These are phyloP conservation scores for Tricholoma saponaceum DNA, from an alignment of 768 basidiomycete genomes.

Conservation along the genomic window DNA sequence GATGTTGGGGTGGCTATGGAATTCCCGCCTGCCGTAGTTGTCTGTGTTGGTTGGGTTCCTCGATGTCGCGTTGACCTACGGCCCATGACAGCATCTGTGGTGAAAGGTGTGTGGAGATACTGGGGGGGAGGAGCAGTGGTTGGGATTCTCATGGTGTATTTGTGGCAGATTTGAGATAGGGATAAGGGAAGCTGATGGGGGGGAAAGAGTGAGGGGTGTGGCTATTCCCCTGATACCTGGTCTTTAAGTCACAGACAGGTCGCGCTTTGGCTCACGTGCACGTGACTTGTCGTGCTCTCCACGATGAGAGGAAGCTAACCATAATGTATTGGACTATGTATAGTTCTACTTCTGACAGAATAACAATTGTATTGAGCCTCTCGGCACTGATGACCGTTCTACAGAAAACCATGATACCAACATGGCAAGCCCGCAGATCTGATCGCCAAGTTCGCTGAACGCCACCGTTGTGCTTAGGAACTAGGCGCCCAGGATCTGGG, in stretches of 20 bases:
- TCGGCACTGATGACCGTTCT: too few species aligned
- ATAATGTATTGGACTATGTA: too few species aligned
- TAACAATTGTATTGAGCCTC: too few species aligned
- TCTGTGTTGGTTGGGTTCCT: neutral
- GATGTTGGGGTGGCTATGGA: neutral
- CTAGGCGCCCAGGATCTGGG: too few species aligned
- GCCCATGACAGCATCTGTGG: neutral
- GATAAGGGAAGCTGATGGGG: neutral
- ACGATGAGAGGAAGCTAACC: too few species aligned
- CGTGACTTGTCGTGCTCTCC: too few species aligned
- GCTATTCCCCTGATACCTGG: neutral
- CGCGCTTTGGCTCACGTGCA: too few species aligned
- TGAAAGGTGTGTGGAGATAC: neutral
- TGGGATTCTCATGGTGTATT: neutral
- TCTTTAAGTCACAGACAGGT: neutral
- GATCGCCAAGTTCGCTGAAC: too few species aligned
- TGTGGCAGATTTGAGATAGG: neutral
- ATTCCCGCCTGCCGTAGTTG: neutral
- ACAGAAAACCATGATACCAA: too few species aligned
- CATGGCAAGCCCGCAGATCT: too few species aligned
- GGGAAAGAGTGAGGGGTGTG: neutral
- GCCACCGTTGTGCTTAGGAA: too few species aligned
- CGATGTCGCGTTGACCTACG: neutral
- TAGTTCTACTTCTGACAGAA: too few species aligned
- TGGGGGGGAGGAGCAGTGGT: neutral